phyloP scores from a whole-genome alignment of 768 basidiomycete genomes.

The Podaxis pistillaris region DNA sequence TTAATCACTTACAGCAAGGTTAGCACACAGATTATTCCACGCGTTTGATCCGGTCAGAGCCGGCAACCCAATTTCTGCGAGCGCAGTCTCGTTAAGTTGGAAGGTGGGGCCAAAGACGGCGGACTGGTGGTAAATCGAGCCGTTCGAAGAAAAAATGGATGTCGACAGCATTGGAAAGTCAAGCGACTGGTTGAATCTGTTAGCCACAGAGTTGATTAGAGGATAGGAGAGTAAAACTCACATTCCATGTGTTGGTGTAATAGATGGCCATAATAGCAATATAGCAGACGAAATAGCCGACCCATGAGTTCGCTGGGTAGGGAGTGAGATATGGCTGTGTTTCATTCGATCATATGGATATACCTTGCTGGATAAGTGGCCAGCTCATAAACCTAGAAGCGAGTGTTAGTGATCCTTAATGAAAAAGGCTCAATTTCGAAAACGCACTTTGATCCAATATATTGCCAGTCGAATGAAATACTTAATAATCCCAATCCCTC shows the following conservation, averaged over 20 bases:
- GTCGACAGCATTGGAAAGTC: slow-evolving; percentile 61
- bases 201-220: background rate
- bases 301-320: slow-evolving; percentile 51
- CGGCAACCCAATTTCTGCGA: slow-evolving; percentile 48
- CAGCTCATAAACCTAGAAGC: slow-evolving; percentile 46
- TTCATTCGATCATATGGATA: background rate
- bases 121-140: slow-evolving; percentile 51
- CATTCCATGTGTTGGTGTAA: slow-evolving; percentile 63
- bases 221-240: slow-evolving; percentile 22
- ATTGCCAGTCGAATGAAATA: slow-evolving; percentile 70
- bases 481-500: slow-evolving; percentile 64
- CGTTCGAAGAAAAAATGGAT: slow-evolving; percentile 53
- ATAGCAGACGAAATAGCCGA: slow-evolving; percentile 54
- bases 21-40: slow-evolving; percentile 46
- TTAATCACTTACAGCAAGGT: slow-evolving; percentile 40
- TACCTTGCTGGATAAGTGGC: slow-evolving; percentile 57
- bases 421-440: background rate
- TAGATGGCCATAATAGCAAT: slow-evolving; percentile 53
- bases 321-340: background rate
- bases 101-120: slow-evolving; percentile 52
- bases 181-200: slow-evolving; percentile 36
- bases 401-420: background rate
- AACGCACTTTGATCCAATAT: slow-evolving; percentile 47
- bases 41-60: slow-evolving; percentile 51
- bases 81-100: slow-evolving; percentile 52